A percentile compares a stretch with the other conserved stretches of the same genome.
phyloP scores from a whole-genome alignment of 2,329 filamentous ascomycete genomes.

The Cladosporium halotolerans region DNA sequence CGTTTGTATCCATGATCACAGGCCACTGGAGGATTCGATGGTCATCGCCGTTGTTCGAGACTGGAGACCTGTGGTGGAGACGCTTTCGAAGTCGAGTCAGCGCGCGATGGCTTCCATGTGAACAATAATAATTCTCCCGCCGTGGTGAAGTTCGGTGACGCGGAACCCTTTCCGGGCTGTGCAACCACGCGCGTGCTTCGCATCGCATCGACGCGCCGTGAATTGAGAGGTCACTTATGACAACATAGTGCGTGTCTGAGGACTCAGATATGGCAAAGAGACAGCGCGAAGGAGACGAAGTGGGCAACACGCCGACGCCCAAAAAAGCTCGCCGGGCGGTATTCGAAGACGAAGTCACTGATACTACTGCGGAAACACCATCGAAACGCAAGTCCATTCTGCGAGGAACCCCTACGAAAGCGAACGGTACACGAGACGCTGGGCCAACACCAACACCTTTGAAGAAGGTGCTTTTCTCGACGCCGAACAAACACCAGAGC shows the following conservation, averaged over 20 bases:
- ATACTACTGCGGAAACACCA: conserved; percentile 21
- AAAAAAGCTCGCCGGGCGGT: conserved; percentile 1
- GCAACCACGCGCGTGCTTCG: neutral
- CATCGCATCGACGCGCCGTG: neutral
- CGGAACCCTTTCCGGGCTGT: neutral
- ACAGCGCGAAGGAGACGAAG: conserved; percentile 3
- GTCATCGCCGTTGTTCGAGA: neutral
- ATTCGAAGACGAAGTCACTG: neutral
- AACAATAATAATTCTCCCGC: neutral
- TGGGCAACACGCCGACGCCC: neutral
- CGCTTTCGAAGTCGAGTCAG: neutral
- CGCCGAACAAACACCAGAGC: conserved; percentile 32
- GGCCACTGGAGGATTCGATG: neutral
- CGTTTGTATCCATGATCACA: conserved; percentile 2
- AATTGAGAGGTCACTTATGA: neutral
- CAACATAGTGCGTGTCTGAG: neutral
- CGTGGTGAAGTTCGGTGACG: neutral
- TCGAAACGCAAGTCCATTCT: conserved; percentile 29
- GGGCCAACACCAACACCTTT: conserved; percentile 38
- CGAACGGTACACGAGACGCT: conserved; percentile 18
- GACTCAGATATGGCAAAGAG: conserved; percentile 2
- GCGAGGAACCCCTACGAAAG: conserved; percentile 24
- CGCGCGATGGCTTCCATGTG: neutral
- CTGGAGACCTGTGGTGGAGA: neutral
- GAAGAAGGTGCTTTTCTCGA: conserved; percentile 42